Evolutionary conservation across 371 early-diverging fungal genomes (phyloP).

Genomic region (Actinomortierella wolfii): DNA sequence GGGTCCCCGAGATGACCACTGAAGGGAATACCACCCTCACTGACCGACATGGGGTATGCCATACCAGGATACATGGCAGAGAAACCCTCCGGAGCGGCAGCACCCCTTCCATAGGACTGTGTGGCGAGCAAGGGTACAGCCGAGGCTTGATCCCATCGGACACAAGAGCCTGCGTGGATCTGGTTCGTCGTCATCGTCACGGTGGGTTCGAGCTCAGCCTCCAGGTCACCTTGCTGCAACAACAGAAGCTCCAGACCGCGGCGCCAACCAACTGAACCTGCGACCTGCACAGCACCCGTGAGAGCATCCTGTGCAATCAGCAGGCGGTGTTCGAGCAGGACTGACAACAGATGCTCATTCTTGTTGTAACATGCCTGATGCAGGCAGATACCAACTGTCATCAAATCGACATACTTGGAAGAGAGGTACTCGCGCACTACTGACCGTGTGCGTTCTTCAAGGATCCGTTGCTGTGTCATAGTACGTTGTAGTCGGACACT

Average conservation of each 20-base stretch:
- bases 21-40: too few species aligned
- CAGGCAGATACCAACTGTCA: conserved; percentile 41
- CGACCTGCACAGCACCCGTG: conserved; percentile 40
- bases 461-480: conserved; percentile 7
- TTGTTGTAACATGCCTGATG: conserved; percentile 37
- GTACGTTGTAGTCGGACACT: too few species aligned
- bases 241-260: conserved; percentile 35
- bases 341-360: conserved; percentile 18
- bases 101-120: conserved; percentile 2
- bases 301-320: conserved; percentile 40
- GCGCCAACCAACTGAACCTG: conserved; percentile 39
- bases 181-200: conserved; percentile 31
- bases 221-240: conserved; percentile 38
- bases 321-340: conserved; percentile 31
- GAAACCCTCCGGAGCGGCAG: neutral
- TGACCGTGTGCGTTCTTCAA: conserved; percentile 10
- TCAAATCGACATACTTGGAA: conserved; percentile 32
- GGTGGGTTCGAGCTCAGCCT: conserved; percentile 36
- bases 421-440: conserved; percentile 21
- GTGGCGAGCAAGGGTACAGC: conserved; percentile 3
- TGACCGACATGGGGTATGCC: too few species aligned
- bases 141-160: conserved; percentile 42
- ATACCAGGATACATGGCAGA: neutral
- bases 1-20: too few species aligned
- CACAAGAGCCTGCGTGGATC: conserved; percentile 27